These are phyloP conservation scores for Pichia insulana DNA, from an alignment of 805 yeast genomes.

Conservation along the genomic window DNA sequence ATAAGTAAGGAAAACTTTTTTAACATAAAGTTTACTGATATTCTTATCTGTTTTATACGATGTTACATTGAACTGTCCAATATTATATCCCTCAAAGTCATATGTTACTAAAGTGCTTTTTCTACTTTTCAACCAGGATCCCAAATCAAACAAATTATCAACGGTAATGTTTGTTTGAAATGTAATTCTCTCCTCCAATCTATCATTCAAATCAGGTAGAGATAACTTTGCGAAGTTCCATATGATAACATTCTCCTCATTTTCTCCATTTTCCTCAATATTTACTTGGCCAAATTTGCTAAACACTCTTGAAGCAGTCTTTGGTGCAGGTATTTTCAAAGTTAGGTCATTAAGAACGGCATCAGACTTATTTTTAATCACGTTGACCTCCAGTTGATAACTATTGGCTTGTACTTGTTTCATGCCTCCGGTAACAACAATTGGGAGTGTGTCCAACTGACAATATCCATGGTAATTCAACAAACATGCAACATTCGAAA, in stretches of 20 bases:
- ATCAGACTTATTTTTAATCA: background rate
- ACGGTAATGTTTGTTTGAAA: background rate
- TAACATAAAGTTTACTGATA: background rate
- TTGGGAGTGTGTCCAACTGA: background rate
- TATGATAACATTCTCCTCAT: background rate
- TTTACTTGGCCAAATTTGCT: too few species aligned
- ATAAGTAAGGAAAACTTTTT: background rate
- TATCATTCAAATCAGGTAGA: background rate
- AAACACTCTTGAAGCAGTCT: background rate
- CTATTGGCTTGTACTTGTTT: background rate
- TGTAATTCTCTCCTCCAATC: background rate
- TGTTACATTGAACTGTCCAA: background rate
- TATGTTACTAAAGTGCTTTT: background rate
- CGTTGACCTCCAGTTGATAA: background rate
- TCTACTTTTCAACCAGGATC: background rate
- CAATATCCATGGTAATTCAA: background rate
- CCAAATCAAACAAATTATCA: background rate
- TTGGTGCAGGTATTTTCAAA: background rate
- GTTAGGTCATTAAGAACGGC: background rate
- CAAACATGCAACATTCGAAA: background rate
- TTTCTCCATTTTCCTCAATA: too few species aligned
- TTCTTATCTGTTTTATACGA: background rate
- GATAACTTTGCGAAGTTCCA: background rate
- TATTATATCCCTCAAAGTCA: background rate
- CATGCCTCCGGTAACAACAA: background rate